Percentiles rank a stretch among this genome's conserved stretches.
These are phyloP conservation scores for Hericium rajendrae DNA, from an alignment of 768 basidiomycete species.

Conservation along the genomic window DNA sequence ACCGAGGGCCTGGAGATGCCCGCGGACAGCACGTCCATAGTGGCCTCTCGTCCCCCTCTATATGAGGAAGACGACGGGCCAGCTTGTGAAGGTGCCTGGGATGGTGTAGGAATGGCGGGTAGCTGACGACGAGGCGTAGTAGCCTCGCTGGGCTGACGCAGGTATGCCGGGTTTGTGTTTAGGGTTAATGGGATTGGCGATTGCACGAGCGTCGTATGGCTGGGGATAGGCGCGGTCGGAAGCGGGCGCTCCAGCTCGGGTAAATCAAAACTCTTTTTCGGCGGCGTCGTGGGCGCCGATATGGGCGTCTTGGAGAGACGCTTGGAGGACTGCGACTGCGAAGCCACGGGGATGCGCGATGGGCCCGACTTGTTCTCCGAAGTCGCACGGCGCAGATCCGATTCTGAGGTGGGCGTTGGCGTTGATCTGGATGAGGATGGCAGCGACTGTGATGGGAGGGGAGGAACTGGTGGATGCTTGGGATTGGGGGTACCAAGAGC, in stretches of 20 bases:
- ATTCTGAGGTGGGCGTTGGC: no score
- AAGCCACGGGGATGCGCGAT: conserved; percentile 1
- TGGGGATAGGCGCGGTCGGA: background rate
- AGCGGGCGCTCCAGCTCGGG: background rate
- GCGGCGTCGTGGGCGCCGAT: background rate
- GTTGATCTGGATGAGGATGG: background rate
- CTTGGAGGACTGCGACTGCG: background rate
- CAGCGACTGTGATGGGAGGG: background rate
- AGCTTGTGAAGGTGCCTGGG: background rate
- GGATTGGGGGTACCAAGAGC: background rate
- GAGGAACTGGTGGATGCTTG: background rate
- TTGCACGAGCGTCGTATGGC: background rate
- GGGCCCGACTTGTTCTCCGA: background rate
- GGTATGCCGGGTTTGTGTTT: background rate
- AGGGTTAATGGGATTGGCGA: background rate
- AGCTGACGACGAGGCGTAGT: background rate
- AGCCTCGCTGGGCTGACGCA: background rate
- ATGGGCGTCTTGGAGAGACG: background rate
- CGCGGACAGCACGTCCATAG: background rate
- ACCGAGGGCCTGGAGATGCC: background rate
- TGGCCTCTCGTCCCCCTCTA: background rate
- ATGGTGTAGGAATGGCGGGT: background rate
- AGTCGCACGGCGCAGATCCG: background rate
- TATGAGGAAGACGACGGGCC: background rate
- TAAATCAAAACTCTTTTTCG: background rate